Base-by-base conservation (phyloP, 2,329 filamentous ascomycete genomes). In the Fusarium xylarioides region DNA sequence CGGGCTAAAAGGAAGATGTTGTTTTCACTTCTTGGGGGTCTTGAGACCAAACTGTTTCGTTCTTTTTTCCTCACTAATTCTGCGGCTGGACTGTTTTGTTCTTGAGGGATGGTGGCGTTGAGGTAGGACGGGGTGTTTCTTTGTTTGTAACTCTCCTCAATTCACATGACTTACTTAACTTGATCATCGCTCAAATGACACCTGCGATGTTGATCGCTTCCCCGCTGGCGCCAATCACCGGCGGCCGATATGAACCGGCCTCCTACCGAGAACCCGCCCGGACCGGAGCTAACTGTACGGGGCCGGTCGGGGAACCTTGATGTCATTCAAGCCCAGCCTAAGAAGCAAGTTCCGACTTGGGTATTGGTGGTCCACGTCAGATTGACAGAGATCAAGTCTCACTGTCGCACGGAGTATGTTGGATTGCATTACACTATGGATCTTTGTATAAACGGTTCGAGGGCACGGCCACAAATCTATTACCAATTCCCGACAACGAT, bases 71-170 rank as follows among this genome's bases (percentile, higher is more conserved):
- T 43, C 35, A 54, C 63, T 38, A 30, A 40, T 54, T 28, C 59
- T 61, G 53, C 49, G 50, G 46, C 38, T 70, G 66, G 68, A 42
- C 49, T 67, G 61, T 64, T 35, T 66, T 61, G 61, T 64, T 35
- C 59, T 57, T 66, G 42, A 37, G 43, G 55, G 37, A 64, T 46
- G 61, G 62, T 62, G 75, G 75, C 74, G 75, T 75, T 73, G 54
- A 66, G 74, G 57, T 63, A 65, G 42, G 46, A 71, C 38, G 70
- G 66, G 59, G 69, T 63, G 59, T 77, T 57, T 66, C 30, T 37
- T 43, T 37, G 28, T 67, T 30, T 60, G 62, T 74, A 67, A 68
- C 65, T 76, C 69, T 73, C 63, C 57, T 75, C 74, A 77, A 77
- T 77, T 44, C 63, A 66, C 53, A 52, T 67, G 53, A 61, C 53